These are phyloP conservation scores for Microsporum ferrugineum DNA, from an alignment of 2,329 filamentous ascomycete genomes.

Conservation along the genomic window DNA sequence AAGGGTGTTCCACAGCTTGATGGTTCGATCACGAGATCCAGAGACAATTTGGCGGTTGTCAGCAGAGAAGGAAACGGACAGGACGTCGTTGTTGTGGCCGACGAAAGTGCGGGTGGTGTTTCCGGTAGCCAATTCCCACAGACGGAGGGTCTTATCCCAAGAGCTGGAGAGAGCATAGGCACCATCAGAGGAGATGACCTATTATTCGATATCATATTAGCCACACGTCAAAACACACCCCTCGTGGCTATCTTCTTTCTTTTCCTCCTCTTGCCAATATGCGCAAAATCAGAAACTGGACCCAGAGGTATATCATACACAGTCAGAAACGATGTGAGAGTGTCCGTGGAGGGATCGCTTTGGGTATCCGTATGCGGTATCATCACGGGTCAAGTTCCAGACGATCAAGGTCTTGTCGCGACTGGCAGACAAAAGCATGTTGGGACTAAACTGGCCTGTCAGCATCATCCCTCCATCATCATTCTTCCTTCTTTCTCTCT, in stretches of 20 bases:
- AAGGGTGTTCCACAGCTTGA: constrained; percentile 99
- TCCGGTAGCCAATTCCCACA: constrained; percentile 97
- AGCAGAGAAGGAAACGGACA: constrained; percentile 99
- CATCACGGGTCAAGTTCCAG: constrained; percentile 99
- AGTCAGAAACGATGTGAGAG: constrained; percentile 99
- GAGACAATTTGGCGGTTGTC: constrained; percentile 99
- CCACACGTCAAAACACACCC: constrained; percentile 8
- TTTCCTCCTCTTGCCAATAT: constrained; percentile 8
- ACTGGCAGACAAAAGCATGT: constrained; percentile 96
- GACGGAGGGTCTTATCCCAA: constrained; percentile 99
- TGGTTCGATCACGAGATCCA: constrained; percentile 92
- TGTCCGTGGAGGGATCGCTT: constrained; percentile 98
- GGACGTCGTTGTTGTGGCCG: constrained; percentile 98
- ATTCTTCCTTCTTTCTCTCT: neutral
- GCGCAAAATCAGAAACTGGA: constrained; percentile 8
- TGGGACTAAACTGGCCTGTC: constrained; percentile 55
- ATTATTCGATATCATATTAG: constrained; percentile 19
- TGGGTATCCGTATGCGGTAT: constrained; percentile 95
- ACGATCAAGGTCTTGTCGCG: constrained; percentile 99
- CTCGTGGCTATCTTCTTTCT: neutral
- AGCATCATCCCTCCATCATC: constrained; percentile 22
- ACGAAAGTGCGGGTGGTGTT: constrained; percentile 96
- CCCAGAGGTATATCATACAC: constrained; percentile 55
- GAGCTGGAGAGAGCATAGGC: constrained; percentile 97
- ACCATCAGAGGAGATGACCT: constrained; percentile 99